phyloP scores from a whole-genome alignment of 306 rosid species.

The Castanea mollissima region DNA sequence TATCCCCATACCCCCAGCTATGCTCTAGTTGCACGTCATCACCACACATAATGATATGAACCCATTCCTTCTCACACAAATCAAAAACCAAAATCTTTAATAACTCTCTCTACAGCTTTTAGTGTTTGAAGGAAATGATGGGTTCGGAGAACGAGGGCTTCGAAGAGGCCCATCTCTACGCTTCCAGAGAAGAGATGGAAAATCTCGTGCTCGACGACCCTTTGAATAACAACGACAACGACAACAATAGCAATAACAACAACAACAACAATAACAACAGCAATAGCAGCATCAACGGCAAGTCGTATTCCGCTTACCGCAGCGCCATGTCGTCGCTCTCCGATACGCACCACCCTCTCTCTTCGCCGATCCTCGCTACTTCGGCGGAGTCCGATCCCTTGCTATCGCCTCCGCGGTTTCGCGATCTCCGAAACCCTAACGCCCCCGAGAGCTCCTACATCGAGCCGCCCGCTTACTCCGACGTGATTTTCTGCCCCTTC shows the following conservation, averaged over 20 bases:
- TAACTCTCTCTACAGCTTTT: too few species aligned
- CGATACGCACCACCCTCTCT: conserved; percentile 45
- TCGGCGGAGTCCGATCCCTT: conserved; percentile 47
- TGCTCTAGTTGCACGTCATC: too few species aligned
- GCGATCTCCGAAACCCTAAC: conserved; percentile 40
- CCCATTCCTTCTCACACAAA: too few species aligned
- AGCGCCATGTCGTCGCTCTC: conserved; percentile 67
- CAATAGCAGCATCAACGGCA: conserved; percentile 2
- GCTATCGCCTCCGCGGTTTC: conserved; percentile 42
- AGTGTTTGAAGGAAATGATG: conserved; percentile 54
- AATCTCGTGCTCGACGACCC: conserved; percentile 59
- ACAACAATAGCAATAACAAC: too few species aligned
- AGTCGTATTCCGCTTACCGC: conserved; percentile 62
- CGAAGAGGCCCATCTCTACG: conserved; percentile 48
- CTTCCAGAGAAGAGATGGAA: conserved; percentile 56
- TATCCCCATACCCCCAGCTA: too few species aligned
- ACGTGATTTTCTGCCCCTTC: conserved; percentile 64
- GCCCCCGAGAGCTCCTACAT: conserved; percentile 43
- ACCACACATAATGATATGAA: too few species aligned
- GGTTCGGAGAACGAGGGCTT: conserved; percentile 65
- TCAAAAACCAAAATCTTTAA: too few species aligned
- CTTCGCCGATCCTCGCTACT: conserved; percentile 30
- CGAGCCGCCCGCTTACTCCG: conserved; percentile 71
- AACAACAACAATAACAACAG: too few species aligned
- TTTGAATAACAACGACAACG: neutral